These are phyloP conservation scores for Geotrichum phurueaensis DNA, from an alignment of 1,139 yeast genomes.

Conservation along the genomic window DNA sequence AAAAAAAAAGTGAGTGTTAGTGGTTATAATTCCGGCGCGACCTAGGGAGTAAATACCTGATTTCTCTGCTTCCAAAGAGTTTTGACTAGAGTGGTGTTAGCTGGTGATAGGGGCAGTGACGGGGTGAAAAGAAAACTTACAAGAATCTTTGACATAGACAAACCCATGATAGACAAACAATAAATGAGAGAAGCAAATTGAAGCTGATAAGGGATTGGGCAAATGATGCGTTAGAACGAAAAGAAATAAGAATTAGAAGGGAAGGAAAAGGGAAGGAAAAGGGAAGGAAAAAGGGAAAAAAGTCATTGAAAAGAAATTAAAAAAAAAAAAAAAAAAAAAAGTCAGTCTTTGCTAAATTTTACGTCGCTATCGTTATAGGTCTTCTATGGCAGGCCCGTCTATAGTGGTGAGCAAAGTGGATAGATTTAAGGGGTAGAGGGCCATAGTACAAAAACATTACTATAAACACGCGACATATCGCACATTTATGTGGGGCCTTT, in stretches of 20 bases:
- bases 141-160: conserved; percentile 44
- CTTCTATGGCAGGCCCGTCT: neutral
- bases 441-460: neutral
- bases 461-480: neutral
- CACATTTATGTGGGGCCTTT: neutral
- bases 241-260: neutral
- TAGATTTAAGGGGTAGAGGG: neutral
- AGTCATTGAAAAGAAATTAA: neutral
- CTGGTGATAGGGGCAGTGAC: neutral
- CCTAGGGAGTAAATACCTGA: conserved; percentile 23
- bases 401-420: neutral
- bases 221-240: neutral
- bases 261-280: neutral
- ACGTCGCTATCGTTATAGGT: neutral
- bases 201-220: neutral
- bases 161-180: conserved; percentile 38
- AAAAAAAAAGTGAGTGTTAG: neutral
- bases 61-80: conserved; percentile 44
- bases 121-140: conserved; percentile 25
- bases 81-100: conserved; percentile 33
- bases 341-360: neutral
- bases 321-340: neutral
- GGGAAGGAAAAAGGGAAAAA: neutral
- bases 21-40: neutral
- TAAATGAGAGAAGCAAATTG: neutral